Evolutionary conservation across 495 filamentous ascomycete genomes (phyloP).

Genomic region (Aspergillus diversus): DNA sequence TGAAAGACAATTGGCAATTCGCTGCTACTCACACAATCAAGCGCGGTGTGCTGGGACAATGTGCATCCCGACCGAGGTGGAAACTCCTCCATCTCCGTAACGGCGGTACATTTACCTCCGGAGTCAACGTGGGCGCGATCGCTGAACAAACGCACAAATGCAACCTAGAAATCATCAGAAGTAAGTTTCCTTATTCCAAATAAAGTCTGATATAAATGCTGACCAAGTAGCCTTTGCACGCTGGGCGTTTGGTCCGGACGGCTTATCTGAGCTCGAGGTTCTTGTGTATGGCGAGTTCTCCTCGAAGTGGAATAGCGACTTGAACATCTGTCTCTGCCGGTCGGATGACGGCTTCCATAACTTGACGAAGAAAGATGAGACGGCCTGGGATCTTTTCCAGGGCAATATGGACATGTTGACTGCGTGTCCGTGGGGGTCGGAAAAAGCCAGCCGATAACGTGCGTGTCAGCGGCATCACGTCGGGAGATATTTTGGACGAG

Average conservation of each 20-base stretch:
- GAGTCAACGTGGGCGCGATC: not conserved
- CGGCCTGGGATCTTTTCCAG: not conserved
- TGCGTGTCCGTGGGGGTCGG: conserved; percentile 3
- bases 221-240: conserved; percentile 2
- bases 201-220: not conserved
- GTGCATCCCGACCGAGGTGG: not conserved
- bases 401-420: conserved; percentile 11
- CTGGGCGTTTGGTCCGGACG: conserved; percentile 14
- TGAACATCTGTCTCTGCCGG: conserved; percentile 5
- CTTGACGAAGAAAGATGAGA: not conserved
- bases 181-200: not conserved
- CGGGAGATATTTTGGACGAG: too few relatives aligned
- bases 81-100: not conserved
- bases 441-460: not conserved
- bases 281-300: conserved; percentile 17
- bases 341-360: not conserved
- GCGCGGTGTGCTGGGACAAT: not conserved
- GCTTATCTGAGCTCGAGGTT: conserved; percentile 11
- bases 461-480: too few relatives aligned
- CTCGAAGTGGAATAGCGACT: not conserved
- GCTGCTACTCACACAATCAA: not conserved
- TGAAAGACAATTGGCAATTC: not conserved
- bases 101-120: not conserved
- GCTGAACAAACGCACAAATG: not conserved
- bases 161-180: not conserved